phyloP scores from a whole-genome alignment of 441 rosid species.

The Geranium incanum region DNA sequence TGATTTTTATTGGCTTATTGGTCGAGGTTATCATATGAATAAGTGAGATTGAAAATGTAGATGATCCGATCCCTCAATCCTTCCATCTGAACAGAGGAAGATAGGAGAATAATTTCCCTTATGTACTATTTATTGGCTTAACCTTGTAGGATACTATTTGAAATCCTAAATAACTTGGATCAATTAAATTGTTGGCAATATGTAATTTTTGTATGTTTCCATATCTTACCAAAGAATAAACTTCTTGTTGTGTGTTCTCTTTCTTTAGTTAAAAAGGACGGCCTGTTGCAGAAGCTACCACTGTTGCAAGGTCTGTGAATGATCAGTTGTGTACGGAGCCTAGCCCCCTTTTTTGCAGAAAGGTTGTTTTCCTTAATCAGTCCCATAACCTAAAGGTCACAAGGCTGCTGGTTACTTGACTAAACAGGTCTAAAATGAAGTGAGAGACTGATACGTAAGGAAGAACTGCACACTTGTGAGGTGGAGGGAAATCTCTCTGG shows the following conservation, averaged over 20 bases:
- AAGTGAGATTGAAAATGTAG: background rate
- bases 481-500: background rate
- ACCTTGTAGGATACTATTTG: background rate
- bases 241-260: background rate
- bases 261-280: background rate
- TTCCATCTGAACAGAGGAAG: background rate
- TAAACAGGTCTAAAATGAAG: background rate
- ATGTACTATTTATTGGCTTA: background rate
- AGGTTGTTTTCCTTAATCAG: background rate
- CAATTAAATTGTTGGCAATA: background rate
- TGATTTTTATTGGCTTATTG: no score
- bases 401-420: background rate
- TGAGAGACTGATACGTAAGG: background rate
- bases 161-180: background rate
- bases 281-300: background rate
- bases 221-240: background rate
- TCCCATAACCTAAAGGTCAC: background rate
- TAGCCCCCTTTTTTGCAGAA: background rate
- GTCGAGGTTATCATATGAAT: no score
- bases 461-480: slow-evolving; percentile 2
- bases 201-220: background rate
- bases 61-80: background rate
- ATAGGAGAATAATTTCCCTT: background rate
- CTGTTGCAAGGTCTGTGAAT: background rate
- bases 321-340: background rate